A percentile compares a stretch with the other conserved stretches of the same genome.
Evolutionary conservation across 2,329 filamentous ascomycete species (phyloP).

Genomic region (Cercospora sp.): DNA sequence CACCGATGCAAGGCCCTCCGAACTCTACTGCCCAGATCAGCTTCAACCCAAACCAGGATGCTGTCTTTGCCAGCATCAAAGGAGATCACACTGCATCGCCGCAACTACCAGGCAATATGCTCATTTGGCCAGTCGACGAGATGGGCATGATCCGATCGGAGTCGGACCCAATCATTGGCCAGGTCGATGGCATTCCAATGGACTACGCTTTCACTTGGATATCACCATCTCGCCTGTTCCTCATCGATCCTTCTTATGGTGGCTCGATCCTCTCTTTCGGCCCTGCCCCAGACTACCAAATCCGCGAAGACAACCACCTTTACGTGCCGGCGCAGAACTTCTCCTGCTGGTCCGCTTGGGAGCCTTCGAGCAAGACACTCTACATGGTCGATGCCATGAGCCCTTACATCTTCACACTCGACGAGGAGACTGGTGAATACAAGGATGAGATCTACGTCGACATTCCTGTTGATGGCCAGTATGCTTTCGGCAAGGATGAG

Average conservation of each 20-base stretch:
- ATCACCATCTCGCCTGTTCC: not conserved
- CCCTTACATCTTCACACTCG: not conserved
- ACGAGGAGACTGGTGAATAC: not conserved
- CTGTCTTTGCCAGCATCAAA: not conserved
- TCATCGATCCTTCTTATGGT: not conserved
- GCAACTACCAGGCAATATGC: not conserved
- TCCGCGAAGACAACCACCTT: not conserved
- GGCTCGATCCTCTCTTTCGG: not conserved
- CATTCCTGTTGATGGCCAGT: not conserved
- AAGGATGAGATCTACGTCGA: not conserved
- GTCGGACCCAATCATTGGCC: not conserved
- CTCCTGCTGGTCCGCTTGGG: not conserved
- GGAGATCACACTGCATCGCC: not conserved
- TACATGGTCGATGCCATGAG: not conserved
- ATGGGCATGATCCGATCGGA: not conserved
- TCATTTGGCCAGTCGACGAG: not conserved
- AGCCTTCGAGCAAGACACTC: not conserved
- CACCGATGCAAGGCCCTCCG: not conserved
- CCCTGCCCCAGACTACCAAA: not conserved
- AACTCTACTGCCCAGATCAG: not conserved
- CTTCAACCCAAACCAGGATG: not conserved
- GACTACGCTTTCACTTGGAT: not conserved
- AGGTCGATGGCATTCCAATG: not conserved
- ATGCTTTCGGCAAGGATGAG: not conserved
- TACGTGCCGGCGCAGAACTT: not conserved